Evolutionary conservation across 2,329 filamentous ascomycete genomes (phyloP), one percentile per base, ranked within the genome.

Genomic region (Colletotrichum sp.): DNA sequence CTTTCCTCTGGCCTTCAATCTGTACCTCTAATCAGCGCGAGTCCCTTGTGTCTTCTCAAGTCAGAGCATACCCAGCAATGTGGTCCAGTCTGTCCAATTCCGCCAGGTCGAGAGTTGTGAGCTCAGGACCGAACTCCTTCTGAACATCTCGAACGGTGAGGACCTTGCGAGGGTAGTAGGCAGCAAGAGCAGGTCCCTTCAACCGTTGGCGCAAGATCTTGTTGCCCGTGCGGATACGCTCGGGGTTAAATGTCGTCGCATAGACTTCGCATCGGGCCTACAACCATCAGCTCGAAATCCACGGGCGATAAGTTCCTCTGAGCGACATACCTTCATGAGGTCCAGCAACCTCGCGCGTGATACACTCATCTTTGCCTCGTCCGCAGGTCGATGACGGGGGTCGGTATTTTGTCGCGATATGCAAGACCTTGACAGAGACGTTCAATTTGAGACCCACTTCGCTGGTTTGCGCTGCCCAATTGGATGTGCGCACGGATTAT

Each of bases 231-330:
- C 97, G 94, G 75, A 93, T 84, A 78, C 92, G 88, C 69, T 95
- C 89, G 31, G 97, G 97, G 85, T 99, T 99, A 88, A 92, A 98
- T 67, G 93, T 96, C 65, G 94, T 94, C 80, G 93, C 93, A 88
- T 98, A 99, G 86, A 98, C 91, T 83, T 93, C 91, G 89, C 95
- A 98, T 93, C 96, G 95, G 81, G 91, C 90, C 96, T 98, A 79
- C 54, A 76, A 73, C 12, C 18, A 21, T 54, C 78, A 36, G 74
- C 47, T 51, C 33, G 12, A n/a, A 4, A 15, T 31, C 21, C 13
- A 15, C 13, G 12, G 8, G 31, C 3, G 8, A 21, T 16, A 3
- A 16, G 27, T 64, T 5, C 21, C 1, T 34, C 5, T 3, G 1
- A 18, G 5, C 1, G 5, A 47, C 78, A 59, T 84, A 95, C 95